These are phyloP conservation scores for Eimeria sp. DNA, from an alignment of 169 alveolate genomes.

Conservation along the genomic window DNA sequence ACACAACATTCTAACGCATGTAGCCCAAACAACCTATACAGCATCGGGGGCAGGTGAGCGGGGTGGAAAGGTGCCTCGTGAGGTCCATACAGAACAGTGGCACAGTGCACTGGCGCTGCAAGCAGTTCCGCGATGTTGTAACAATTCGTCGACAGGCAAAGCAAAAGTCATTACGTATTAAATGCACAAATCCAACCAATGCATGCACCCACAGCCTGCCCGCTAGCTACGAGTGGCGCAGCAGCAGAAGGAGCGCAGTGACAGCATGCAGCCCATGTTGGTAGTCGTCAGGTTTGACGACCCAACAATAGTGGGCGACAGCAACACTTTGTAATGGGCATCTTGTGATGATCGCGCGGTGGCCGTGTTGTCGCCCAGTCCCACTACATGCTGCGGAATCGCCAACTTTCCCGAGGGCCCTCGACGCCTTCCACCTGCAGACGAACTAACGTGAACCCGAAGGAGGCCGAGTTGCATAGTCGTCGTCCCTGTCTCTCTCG, in stretches of 20 bases:
- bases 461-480: conserved; percentile 23
- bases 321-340: background rate
- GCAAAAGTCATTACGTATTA: background rate
- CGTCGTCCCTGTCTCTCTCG: conserved; percentile 52
- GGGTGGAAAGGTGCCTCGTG: too few species aligned
- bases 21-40: background rate
- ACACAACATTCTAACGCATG: too few species aligned
- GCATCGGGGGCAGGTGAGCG: too few species aligned
- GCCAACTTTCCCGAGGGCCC: background rate
- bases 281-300: background rate
- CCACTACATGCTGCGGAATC: background rate
- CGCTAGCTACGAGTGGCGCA: background rate
- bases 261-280: background rate
- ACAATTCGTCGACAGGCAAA: background rate
- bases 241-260: conserved; percentile 5
- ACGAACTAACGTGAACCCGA: conserved; percentile 20
- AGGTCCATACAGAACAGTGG: background rate
- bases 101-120: background rate
- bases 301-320: background rate
- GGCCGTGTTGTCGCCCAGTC: background rate
- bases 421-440: background rate
- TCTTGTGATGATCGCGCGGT: background rate
- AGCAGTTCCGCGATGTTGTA: conserved; percentile 15
- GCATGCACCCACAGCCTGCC: conserved; percentile 14
- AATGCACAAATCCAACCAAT: background rate